Evolutionary conservation across 345 rosid species (phyloP).

Genomic region (Nephelium lappaceum): DNA sequence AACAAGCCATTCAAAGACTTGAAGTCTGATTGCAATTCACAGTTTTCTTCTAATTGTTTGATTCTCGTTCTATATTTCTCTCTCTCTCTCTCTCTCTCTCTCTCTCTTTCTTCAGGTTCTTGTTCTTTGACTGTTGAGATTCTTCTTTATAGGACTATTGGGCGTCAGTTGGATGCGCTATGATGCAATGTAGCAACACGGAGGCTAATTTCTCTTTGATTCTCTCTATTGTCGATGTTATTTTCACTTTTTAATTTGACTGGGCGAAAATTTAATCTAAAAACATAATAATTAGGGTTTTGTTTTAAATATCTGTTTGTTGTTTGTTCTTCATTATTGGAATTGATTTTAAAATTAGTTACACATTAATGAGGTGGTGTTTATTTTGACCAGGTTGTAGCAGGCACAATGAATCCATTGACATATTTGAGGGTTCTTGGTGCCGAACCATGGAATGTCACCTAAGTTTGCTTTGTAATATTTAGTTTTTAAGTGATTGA

Average conservation of each 20-base stretch:
- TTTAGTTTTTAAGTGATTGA: neutral
- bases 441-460: conserved; percentile 97
- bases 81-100: too few species aligned
- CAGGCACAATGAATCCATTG: conserved; percentile 97
- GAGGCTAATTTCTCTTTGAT: conserved; percentile 51
- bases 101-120: too few species aligned
- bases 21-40: conserved; percentile 41
- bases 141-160: conserved; percentile 68
- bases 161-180: conserved; percentile 97
- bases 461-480: conserved; percentile 47
- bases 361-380: conserved; percentile 3
- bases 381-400: conserved; percentile 68
- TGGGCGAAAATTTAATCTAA: neutral
- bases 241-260: neutral
- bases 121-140: neutral
- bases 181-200: conserved; percentile 98
- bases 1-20: conserved; percentile 93
- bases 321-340: neutral
- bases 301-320: neutral
- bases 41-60: too few species aligned
- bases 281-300: neutral
- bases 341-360: neutral
- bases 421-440: conserved; percentile 95
- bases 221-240: neutral
- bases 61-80: neutral